A percentile compares a stretch with the other conserved stretches of the same genome.
phyloP scores from a whole-genome alignment of 1,284 basidiomycete species.

The Sanghuangporus baumii region DNA sequence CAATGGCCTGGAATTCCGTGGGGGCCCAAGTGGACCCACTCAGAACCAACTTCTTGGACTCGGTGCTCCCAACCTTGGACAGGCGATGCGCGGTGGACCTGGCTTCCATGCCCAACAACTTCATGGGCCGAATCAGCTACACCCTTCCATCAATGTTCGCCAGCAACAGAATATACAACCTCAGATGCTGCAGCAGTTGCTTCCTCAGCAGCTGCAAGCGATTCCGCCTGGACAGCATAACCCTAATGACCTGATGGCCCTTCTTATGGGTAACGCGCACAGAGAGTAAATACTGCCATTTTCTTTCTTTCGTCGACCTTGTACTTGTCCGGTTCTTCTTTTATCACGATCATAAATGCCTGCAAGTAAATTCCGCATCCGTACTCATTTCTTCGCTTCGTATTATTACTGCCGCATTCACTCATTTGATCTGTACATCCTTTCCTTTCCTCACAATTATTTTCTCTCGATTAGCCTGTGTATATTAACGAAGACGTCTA shows the following conservation, averaged over 20 bases:
- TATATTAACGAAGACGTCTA: background rate
- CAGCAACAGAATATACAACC: conserved; percentile 41
- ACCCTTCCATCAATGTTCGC: conserved; percentile 33
- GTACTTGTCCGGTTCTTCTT: background rate
- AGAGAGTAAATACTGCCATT: conserved; percentile 43
- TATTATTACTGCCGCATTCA: conserved; percentile 1
- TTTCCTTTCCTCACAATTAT: conserved; percentile 11
- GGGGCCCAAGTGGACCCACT: conserved; percentile 23
- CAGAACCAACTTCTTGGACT: conserved; percentile 40
- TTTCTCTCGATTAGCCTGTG: background rate
- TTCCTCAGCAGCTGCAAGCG: conserved; percentile 55
- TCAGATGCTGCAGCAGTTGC: conserved; percentile 49
- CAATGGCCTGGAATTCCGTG: conserved; percentile 42
- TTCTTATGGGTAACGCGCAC: conserved; percentile 62
- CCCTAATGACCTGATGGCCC: conserved; percentile 71
- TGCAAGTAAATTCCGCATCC: background rate
- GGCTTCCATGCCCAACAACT: conserved; percentile 50
- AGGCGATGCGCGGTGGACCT: conserved; percentile 35
- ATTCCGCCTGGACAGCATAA: conserved; percentile 36
- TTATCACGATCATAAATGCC: background rate
- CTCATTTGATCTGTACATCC: conserved; percentile 17
- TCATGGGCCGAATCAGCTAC: conserved; percentile 35
- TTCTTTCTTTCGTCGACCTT: background rate
- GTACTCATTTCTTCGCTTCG: background rate
- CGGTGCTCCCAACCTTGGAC: conserved; percentile 35